These are phyloP conservation scores for Sphaerobolus stellatus DNA, from an alignment of 1,284 basidiomycete species.

Conservation along the genomic window DNA sequence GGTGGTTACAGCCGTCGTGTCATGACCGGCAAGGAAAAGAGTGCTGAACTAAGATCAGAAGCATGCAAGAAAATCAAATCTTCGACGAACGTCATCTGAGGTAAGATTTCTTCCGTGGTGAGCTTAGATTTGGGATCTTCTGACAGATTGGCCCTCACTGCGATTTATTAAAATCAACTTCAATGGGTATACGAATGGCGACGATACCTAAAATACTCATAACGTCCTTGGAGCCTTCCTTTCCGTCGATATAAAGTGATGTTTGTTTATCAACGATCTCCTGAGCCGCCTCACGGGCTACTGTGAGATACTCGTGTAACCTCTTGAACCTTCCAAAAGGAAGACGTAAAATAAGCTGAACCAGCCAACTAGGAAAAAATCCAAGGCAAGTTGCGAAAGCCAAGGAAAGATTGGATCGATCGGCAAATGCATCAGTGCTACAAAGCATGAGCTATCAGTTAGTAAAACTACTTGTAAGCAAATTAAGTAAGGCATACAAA, in stretches of 20 bases:
- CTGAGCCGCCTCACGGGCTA: neutral
- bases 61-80: neutral
- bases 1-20: conserved; percentile 42
- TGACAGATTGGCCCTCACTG: conserved; percentile 3
- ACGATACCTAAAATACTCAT: conserved; percentile 1
- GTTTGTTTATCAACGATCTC: conserved; percentile 2
- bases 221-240: conserved; percentile 3
- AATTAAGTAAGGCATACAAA: conserved; percentile 13
- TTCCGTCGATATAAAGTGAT: neutral
- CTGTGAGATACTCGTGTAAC: neutral
- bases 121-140: conserved; percentile 2
- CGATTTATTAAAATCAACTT: neutral
- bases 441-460: neutral
- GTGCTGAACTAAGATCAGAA: neutral
- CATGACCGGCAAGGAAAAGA: conserved; percentile 46
- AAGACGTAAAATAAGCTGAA: neutral
- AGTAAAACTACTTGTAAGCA: neutral
- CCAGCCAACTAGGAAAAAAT: neutral
- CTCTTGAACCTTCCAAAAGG: neutral
- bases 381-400: neutral
- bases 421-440: neutral
- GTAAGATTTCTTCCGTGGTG: conserved; percentile 4
- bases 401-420: neutral
- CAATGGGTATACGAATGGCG: neutral
- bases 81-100: conserved; percentile 1